Percentiles rank a stretch among this genome's conserved stretches.
phyloP scores from a whole-genome alignment of 192 early-diverging fungal genomes.

The Umbelopsis vinacea region DNA sequence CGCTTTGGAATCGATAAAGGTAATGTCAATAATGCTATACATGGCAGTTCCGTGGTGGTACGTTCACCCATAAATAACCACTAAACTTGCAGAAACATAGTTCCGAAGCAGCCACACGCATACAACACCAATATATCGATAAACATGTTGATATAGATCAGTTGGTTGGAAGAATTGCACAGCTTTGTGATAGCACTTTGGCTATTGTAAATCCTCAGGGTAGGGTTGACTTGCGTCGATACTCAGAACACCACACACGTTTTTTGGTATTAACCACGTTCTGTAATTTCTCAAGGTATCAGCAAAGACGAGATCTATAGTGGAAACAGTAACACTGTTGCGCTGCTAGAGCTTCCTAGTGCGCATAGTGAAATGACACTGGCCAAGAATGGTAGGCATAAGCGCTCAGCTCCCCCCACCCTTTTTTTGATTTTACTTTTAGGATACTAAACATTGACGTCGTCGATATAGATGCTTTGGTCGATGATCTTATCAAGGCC shows the following conservation, averaged over 20 bases:
- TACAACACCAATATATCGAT: slow-evolving; percentile 37
- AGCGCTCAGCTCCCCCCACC: not conserved
- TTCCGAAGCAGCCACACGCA: slow-evolving; percentile 15
- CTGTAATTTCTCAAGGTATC: not conserved
- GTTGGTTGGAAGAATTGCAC: slow-evolving; percentile 26
- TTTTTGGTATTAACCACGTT: not conserved
- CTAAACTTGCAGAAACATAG: slow-evolving; percentile 20
- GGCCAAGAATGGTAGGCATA: slow-evolving; percentile 37
- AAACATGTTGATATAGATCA: slow-evolving; percentile 29
- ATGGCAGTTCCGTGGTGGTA: not conserved
- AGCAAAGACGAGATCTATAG: slow-evolving; percentile 18
- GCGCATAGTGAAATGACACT: slow-evolving; percentile 23
- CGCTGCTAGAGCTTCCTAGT: slow-evolving; percentile 26
- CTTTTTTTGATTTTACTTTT: not conserved
- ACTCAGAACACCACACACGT: not conserved
- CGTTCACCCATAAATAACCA: not conserved
- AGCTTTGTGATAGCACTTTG: slow-evolving; percentile 31
- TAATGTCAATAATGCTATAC: slow-evolving; percentile 22
- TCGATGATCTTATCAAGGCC: slow-evolving; percentile 28
- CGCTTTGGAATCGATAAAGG: slow-evolving; percentile 32
- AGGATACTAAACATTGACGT: not conserved
- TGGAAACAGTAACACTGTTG: slow-evolving; percentile 19
- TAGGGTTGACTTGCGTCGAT: slow-evolving; percentile 15
- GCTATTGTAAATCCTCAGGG: slow-evolving; percentile 34
- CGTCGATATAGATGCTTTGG: slow-evolving; percentile 21